Evolutionary conservation across 192 early-diverging fungal species (phyloP).

Genomic region (Thamnidium elegans): DNA sequence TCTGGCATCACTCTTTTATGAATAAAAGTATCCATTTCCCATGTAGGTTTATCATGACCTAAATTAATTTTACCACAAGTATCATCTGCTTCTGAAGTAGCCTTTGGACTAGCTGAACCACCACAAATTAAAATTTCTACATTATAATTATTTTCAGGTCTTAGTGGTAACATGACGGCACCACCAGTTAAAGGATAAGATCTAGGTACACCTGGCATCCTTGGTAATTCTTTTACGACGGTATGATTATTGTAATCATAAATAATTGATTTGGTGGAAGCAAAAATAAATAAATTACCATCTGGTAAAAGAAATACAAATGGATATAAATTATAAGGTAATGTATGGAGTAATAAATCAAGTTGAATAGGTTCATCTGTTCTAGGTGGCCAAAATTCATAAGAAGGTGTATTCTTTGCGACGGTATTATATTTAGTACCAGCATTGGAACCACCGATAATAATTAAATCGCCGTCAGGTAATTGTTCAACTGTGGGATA

Average conservation of each 20-base stretch:
- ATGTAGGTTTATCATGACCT: slow-evolving; percentile 36
- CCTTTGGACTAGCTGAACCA: slow-evolving; percentile 40
- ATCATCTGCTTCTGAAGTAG: slow-evolving; percentile 34
- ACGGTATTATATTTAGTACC: slow-evolving; percentile 36
- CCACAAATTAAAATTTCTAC: slow-evolving; percentile 61
- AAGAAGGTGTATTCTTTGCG: slow-evolving; percentile 40
- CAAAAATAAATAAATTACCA: slow-evolving; percentile 48
- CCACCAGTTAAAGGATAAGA: slow-evolving; percentile 59
- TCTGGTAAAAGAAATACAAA: slow-evolving; percentile 52
- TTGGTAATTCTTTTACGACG: slow-evolving; percentile 41
- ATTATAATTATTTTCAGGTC: slow-evolving; percentile 53
- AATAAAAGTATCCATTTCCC: slow-evolving; percentile 54
- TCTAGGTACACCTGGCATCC: slow-evolving; percentile 44
- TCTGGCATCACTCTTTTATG: slow-evolving; percentile 51
- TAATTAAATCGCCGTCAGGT: slow-evolving; percentile 47
- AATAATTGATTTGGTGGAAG: slow-evolving; percentile 51
- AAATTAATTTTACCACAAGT: slow-evolving; percentile 52
- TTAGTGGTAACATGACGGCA: slow-evolving; percentile 53
- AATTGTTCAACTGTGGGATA: slow-evolving; percentile 46
- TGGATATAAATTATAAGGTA: slow-evolving; percentile 53
- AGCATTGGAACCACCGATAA: slow-evolving; percentile 54
- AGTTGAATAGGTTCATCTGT: slow-evolving; percentile 30
- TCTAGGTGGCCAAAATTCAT: slow-evolving; percentile 36
- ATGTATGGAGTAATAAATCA: slow-evolving; percentile 44
- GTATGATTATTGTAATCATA: slow-evolving; percentile 44